Percentiles rank a stretch among this genome's conserved stretches.
Conservation (phyloP, 2,329 filamentous ascomycete species). For the Mycosphaerella sp. region DNA sequence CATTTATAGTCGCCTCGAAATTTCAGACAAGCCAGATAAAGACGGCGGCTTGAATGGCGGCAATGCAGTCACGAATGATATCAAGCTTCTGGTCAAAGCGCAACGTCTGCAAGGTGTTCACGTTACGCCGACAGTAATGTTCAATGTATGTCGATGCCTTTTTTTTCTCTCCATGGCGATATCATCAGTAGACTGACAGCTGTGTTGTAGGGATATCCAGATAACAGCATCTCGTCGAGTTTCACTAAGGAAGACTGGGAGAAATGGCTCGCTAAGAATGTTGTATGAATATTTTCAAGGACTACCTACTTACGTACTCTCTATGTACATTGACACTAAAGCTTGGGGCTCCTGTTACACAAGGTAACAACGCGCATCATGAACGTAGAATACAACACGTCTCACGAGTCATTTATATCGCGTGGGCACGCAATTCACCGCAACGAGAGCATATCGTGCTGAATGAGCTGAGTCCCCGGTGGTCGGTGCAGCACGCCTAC, state of each 20-base stretch:
- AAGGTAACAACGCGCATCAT: no score
- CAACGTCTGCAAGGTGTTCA: conserved; percentile 74
- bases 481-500: no score
- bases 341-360: no score
- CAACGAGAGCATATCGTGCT: no score
- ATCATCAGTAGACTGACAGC: conserved; percentile 15
- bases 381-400: no score
- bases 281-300: conserved; percentile 39
- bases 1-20: conserved; percentile 61
- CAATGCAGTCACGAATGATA: conserved; percentile 74
- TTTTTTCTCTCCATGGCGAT: not conserved
- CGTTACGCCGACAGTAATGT: conserved; percentile 83
- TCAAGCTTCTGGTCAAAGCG: conserved; percentile 53
- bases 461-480: no score
- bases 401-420: no score
- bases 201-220: conserved; percentile 55
- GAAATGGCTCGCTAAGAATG: conserved; percentile 67
- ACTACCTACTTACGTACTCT: no score
- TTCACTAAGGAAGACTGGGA: conserved; percentile 79
- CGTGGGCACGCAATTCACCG: no score
- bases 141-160: conserved; percentile 51
- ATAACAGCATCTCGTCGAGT: conserved; percentile 67
- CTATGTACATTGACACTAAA: no score
- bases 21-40: conserved; percentile 59
- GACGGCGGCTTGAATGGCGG: conserved; percentile 69